phyloP scores from a whole-genome alignment of 805 yeast species.

The Spathaspora boniae region DNA sequence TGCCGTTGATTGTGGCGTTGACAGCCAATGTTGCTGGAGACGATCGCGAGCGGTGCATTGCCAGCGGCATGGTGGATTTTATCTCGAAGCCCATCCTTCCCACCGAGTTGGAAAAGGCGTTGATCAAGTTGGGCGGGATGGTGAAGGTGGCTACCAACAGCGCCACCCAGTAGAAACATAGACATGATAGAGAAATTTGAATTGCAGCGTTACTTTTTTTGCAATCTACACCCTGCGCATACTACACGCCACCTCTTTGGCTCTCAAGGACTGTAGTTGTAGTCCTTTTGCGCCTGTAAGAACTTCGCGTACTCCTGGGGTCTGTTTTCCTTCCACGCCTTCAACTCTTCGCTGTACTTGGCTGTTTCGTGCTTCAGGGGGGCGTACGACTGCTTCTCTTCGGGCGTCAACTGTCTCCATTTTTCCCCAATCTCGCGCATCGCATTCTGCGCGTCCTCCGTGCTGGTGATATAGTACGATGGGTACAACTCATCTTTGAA shows the following conservation, averaged over 20 bases:
- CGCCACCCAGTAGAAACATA: no score
- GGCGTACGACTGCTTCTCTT: constrained; percentile 25
- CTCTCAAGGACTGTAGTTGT: constrained; percentile 1
- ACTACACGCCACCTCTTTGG: neutral
- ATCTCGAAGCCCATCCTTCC: constrained; percentile 54
- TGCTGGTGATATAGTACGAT: no score
- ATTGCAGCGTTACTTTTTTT: neutral
- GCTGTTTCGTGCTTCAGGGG: constrained; percentile 17
- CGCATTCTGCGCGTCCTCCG: constrained; percentile 16
- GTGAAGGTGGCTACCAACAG: no score
- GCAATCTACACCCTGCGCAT: neutral
- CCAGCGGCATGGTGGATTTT: constrained; percentile 53
- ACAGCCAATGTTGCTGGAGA: constrained; percentile 56
- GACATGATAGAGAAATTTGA: neutral
- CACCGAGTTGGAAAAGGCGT: constrained; percentile 35
- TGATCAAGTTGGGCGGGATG: constrained; percentile 17
- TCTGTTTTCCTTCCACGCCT: constrained; percentile 31
- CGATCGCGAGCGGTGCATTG: constrained; percentile 44
- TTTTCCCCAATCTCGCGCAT: constrained; percentile 22
- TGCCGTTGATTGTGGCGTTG: constrained; percentile 44
- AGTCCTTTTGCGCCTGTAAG: constrained; percentile 1
- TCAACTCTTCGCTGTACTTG: constrained; percentile 18
- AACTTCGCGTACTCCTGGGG: constrained; percentile 15
- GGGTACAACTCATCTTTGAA: neutral
- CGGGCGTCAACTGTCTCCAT: constrained; percentile 29